Conservation (phyloP, 1,284 basidiomycete species). For the Phylloporus sp. region DNA sequence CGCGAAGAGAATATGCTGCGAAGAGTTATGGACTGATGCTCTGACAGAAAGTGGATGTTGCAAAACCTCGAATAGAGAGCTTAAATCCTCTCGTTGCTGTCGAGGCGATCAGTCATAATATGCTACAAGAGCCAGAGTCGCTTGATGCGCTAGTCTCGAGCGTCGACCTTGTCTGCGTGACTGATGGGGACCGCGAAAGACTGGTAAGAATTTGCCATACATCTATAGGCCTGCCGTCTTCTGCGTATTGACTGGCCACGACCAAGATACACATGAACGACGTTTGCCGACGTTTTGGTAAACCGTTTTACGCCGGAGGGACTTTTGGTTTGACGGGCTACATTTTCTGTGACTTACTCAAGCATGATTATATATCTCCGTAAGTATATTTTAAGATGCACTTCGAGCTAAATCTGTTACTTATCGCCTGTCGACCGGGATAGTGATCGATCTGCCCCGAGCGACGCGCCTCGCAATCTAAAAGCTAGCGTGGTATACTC, state of each 20-base stretch:
- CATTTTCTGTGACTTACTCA: constrained; percentile 91
- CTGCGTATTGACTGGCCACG: constrained; percentile 22
- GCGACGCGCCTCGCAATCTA: constrained; percentile 68
- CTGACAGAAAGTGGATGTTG: constrained; percentile 81
- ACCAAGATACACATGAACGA: constrained; percentile 79
- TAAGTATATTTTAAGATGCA: constrained; percentile 49
- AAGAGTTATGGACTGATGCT: constrained; percentile 46
- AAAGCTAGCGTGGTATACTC: constrained; percentile 74
- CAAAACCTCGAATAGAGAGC: constrained; percentile 83
- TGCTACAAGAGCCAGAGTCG: constrained; percentile 57
- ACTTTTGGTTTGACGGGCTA: constrained; percentile 93
- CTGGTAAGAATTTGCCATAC: constrained; percentile 62
- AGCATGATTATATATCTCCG: constrained; percentile 86
- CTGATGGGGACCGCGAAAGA: constrained; percentile 73
- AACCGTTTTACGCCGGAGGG: constrained; percentile 88
- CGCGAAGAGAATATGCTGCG: constrained; percentile 25
- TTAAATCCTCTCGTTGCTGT: constrained; percentile 93
- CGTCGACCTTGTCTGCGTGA: constrained; percentile 86
- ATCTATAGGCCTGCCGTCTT: constrained; percentile 11
- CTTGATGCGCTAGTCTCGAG: constrained; percentile 67
- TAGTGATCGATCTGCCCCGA: constrained; percentile 70
- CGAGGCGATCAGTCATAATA: constrained; percentile 64
- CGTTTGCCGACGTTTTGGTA: constrained; percentile 72
- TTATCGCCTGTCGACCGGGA: constrained; percentile 12
- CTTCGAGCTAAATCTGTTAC: constrained; percentile 21